Evolutionary conservation across 1,139 yeast species (phyloP).

Genomic region (Hyphopichia buzzinii): DNA sequence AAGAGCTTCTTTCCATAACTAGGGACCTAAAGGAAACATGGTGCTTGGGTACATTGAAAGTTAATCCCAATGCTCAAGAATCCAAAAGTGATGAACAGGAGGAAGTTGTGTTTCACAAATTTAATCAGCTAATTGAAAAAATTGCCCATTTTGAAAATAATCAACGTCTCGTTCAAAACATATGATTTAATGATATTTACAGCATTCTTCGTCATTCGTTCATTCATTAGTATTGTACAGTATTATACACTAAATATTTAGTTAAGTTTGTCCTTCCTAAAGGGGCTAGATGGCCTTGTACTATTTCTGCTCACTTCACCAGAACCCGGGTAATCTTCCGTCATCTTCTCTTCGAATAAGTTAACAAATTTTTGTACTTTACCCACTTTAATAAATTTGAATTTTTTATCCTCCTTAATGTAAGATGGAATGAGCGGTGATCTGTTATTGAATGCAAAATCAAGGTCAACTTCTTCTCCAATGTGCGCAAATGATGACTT

Average conservation of each 20-base stretch:
- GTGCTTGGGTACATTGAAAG: slow-evolving; percentile 54
- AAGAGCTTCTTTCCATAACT: slow-evolving; percentile 50
- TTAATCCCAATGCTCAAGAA: slow-evolving; percentile 17
- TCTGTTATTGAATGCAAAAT: slow-evolving; percentile 31
- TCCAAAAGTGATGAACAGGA: slow-evolving; percentile 21
- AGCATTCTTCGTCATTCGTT: not conserved
- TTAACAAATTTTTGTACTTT: slow-evolving; percentile 49
- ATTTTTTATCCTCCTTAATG: slow-evolving; percentile 44
- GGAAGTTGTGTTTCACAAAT: slow-evolving; percentile 32
- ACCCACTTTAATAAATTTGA: slow-evolving; percentile 47
- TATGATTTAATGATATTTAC: slow-evolving; percentile 1
- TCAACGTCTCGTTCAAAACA: not conserved
- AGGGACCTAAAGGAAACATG: slow-evolving; percentile 53
- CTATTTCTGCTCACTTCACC: slow-evolving; percentile 1
- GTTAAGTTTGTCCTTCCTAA: not conserved
- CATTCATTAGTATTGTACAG: not conserved
- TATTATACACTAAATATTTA: not conserved
- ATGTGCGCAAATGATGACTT: slow-evolving; percentile 23
- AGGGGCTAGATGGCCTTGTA: slow-evolving; percentile 4
- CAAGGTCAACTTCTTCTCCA: slow-evolving; percentile 24
- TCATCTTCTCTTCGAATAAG: slow-evolving; percentile 41
- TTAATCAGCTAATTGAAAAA: slow-evolving; percentile 39
- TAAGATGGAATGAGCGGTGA: slow-evolving; percentile 36
- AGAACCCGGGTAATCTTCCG: slow-evolving; percentile 8
- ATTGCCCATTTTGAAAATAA: slow-evolving; percentile 27